Evolutionary conservation across 176 grass and related monocot genomes (phyloP).

Genomic region (Aegilops speltoides): DNA sequence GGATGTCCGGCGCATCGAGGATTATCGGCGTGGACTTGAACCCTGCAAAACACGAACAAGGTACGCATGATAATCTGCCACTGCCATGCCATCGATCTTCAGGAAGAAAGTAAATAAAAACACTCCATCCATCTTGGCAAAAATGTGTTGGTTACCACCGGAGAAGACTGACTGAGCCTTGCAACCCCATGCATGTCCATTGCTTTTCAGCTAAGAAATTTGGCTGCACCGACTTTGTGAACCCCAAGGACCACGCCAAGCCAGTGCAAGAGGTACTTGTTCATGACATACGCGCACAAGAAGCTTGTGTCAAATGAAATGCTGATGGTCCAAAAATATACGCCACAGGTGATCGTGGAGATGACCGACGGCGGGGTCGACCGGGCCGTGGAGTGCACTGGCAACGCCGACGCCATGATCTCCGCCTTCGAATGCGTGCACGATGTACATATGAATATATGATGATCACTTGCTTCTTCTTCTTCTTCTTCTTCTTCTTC

Average conservation of each 20-base stretch:
- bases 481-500: too few species aligned
- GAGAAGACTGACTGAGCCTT: not conserved
- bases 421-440: not conserved
- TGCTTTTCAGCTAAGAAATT: not conserved
- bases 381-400: not conserved
- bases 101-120: not conserved
- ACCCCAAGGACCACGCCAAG: not conserved
- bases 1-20: not conserved
- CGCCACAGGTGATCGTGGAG: not conserved
- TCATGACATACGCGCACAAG: not conserved
- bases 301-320: not conserved
- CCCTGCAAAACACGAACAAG: not conserved
- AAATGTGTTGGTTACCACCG: not conserved
- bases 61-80: not conserved
- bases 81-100: not conserved
- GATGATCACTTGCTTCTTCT: not conserved
- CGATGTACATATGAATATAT: not conserved
- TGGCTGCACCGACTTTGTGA: not conserved
- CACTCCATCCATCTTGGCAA: too few species aligned
- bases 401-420: not conserved
- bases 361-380: not conserved
- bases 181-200: not conserved
- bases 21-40: not conserved
- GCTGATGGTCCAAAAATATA: not conserved
- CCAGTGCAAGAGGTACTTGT: not conserved